Percentiles rank a stretch among this genome's conserved stretches.
Conservation (phyloP, 768 basidiomycete species). For the Pleurotus ostreatus region DNA sequence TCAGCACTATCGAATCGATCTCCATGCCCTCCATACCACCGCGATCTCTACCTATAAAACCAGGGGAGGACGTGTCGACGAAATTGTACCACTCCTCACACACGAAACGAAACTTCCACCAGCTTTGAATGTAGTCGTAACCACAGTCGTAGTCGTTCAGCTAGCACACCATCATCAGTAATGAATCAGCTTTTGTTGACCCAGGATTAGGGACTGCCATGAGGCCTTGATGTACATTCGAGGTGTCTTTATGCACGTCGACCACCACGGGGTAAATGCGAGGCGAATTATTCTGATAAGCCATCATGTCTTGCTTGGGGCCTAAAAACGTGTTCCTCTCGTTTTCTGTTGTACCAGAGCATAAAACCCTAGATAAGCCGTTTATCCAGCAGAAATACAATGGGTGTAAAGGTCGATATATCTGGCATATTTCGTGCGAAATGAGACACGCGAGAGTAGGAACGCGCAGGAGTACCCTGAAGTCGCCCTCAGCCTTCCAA, state of each 20-base stretch:
- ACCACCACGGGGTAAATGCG: constrained; percentile 2
- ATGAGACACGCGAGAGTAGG: constrained; percentile 10
- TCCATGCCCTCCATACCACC: background rate
- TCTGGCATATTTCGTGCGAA: constrained; percentile 11
- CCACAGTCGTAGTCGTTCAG: background rate
- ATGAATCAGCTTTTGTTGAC: background rate
- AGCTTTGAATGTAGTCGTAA: background rate
- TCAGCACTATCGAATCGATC: constrained; percentile 5
- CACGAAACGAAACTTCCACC: background rate
- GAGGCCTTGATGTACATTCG: background rate
- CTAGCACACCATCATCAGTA: background rate
- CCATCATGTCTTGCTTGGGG: background rate
- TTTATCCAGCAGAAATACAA: background rate
- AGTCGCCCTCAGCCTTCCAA: background rate
- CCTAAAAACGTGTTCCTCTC: constrained; percentile 7
- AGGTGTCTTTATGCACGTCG: background rate
- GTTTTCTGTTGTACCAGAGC: background rate
- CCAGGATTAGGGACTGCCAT: too few species aligned
- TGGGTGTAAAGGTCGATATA: background rate
- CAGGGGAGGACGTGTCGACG: background rate
- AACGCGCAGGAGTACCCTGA: constrained; percentile 9
- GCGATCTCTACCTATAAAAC: background rate
- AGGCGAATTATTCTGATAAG: constrained; percentile 4
- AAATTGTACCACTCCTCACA: background rate
- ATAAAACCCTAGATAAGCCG: background rate